Base-by-base conservation (phyloP, 1,284 basidiomycete species). In the Leucoagaricus sp. region DNA sequence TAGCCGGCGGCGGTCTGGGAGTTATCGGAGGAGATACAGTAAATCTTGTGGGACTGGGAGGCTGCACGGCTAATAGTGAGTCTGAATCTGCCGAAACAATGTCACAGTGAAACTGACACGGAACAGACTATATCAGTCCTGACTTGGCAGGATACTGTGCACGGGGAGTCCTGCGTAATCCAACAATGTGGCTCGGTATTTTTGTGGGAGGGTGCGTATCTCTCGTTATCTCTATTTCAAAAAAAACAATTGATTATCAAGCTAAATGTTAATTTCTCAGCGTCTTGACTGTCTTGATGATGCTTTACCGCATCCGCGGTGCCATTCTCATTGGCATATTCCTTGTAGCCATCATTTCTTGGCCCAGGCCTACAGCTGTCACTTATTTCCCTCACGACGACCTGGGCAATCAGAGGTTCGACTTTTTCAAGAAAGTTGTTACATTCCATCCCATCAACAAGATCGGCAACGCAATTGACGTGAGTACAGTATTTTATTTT, bases 391-490 rank as follows among this genome's bases (percentile, higher is more conserved):
- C 93, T 2, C 79, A 94, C 69, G 89, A 83, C 2, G 63, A 64
- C 0, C 63, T 77, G 3, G 93, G 93, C 17, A 83, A 96, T 68
- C 79, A 78, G 28, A 76, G 86, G 33, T 96, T 94, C 69, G 80
- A 88, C 65, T 95, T 88, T 72, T 96, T 96, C 83, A 93, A 93
- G 72, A 75, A 94, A 65, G 88, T 95, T 45, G 92, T 91, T 33
- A 82, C 85, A 3, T 95, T 91, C 76, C 82, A 84, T 60, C 85
- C 82, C 17, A 69, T 94, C 36, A 64, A 79, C 58, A 79, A 78
- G 63, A 75, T 86, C 56, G 86, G 85, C 4, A 84, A 86, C 61
- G 85, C 73, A 12, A 74, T 90, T 60, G 81, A 87, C 65, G 86
- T 88, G 66, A 74, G 84, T 72, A n/a, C 21, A 26, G 1, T 23